A percentile compares a stretch with the other conserved stretches of the same genome.
Evolutionary conservation across 495 filamentous ascomycete genomes (phyloP).

Genomic region (Xylona heveae): DNA sequence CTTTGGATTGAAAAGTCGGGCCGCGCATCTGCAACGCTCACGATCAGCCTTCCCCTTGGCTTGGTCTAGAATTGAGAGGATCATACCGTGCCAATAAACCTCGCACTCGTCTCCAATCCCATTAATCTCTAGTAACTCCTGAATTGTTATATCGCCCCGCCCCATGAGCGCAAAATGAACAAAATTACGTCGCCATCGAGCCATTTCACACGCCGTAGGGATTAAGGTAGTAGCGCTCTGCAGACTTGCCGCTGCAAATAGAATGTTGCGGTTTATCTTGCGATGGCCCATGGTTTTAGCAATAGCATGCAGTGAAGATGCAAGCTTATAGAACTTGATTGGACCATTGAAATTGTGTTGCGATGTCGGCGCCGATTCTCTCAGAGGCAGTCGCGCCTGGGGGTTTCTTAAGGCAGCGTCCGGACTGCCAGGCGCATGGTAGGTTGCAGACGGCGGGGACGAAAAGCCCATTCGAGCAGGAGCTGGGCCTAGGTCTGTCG

Average conservation of each 20-base stretch:
- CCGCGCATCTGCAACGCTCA: conserved; percentile 25
- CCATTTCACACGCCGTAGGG: conserved; percentile 43
- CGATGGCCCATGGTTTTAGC: conserved; percentile 1
- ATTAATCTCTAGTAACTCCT: conserved; percentile 30
- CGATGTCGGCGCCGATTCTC: not conserved
- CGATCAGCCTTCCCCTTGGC: conserved; percentile 2
- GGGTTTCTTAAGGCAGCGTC: too few relatives aligned
- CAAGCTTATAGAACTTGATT: conserved; percentile 4
- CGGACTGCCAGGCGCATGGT: too few relatives aligned
- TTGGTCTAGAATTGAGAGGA: not conserved
- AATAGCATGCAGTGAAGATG: conserved; percentile 2
- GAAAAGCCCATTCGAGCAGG: too few relatives aligned
- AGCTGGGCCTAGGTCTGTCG: not conserved
- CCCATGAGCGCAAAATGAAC: conserved; percentile 39
- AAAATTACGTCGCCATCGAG: conserved; percentile 26
- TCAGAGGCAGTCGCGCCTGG: not conserved
- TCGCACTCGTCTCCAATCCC: conserved; percentile 30
- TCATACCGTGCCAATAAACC: conserved; percentile 31
- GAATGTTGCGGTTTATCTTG: conserved; percentile 26
- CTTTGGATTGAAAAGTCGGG: conserved; percentile 27
- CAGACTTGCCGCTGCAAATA: conserved; percentile 35
- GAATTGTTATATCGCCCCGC: conserved; percentile 27
- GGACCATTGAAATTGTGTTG: conserved; percentile 6
- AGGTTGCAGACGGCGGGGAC: too few relatives aligned
- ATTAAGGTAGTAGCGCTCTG: conserved; percentile 30